Evolutionary conservation across 1,284 basidiomycete species (phyloP), one percentile per base, ranked within the genome.

Genomic region (Moesziomyces parantarcticus): DNA sequence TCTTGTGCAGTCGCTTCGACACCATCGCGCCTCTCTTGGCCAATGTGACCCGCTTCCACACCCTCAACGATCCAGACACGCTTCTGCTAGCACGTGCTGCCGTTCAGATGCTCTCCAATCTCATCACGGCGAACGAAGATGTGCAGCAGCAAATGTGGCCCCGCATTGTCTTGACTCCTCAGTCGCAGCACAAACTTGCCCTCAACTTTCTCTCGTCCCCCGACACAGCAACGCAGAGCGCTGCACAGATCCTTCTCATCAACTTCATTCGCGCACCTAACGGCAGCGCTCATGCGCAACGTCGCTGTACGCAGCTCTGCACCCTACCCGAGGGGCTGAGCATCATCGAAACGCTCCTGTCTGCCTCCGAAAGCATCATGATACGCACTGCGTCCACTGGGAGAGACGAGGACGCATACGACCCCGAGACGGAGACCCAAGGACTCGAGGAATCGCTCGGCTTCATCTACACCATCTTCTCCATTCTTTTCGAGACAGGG

Each of bases 401-500:
- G 16, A 50, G 46, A 11, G 50, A 45, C 9, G 40, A 11, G 20
- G 16, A 51, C n/a, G 58, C 51, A 9, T 34, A 58, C 47, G 56
- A 72, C 16, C 47, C 52, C 34, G 59, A 63, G 23, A 39, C 45
- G 7, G 65, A 65, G n/a, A 25, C 48, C 10, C 29, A 61, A 39
- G 47, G 51, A 3, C 52, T 66, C 5, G 68, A 70, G 36, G 65
- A 75, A 21, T 70, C 66, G 18, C 58, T 76, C 7, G 69, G 74
- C 9, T 58, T 70, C 44, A 60, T 73, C 18, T 76, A 70, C 41
- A 60, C 70, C 21, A 54, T 76, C 48, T 74, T 78, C 46, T 51
- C 65, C 6, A 51, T 58, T 3, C 34, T 78, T 8, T 76, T 78
- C 34, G 54, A 65, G 10, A 29, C 39, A 4, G 63, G 69, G 4